Percentiles rank a stretch among this genome's conserved stretches.
Conservation (phyloP, 1,284 basidiomycete genomes). For the Cryptococcus amylolentus region DNA sequence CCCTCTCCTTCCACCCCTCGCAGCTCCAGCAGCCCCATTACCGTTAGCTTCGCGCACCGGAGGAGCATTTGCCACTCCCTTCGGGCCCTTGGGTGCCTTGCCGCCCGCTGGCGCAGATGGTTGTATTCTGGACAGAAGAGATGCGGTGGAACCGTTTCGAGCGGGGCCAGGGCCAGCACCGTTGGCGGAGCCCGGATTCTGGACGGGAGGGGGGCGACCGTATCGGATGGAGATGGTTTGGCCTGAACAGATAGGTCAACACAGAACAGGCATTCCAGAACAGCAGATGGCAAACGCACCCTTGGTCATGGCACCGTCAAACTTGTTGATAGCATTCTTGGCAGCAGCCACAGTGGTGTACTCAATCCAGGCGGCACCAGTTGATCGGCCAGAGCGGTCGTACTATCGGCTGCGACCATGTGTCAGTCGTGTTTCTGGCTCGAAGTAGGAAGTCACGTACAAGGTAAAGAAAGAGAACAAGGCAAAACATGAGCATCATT, state of each 20-base stretch:
- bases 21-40: neutral
- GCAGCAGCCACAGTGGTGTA: conserved; percentile 78
- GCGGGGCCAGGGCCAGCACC: neutral
- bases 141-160: conserved; percentile 1
- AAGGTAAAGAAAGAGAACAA: conserved; percentile 18
- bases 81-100: too few species aligned
- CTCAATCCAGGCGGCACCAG: conserved; percentile 75
- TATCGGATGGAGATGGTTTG: conserved; percentile 75
- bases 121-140: too few species aligned
- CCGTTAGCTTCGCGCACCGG: neutral
- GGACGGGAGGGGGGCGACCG: conserved; percentile 27
- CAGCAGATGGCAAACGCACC: conserved; percentile 54
- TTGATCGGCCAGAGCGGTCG: conserved; percentile 90
- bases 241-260: conserved; percentile 52
- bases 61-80: too few species aligned
- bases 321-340: conserved; percentile 76
- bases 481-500: conserved; percentile 23
- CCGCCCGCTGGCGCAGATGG: too few species aligned
- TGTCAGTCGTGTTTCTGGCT: conserved; percentile 35
- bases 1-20: neutral
- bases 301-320: conserved; percentile 85
- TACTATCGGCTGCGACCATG: conserved; percentile 58
- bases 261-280: neutral
- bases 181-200: neutral
- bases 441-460: conserved; percentile 5